Evolutionary conservation across 2,329 filamentous ascomycete genomes (phyloP).

Genomic region (Claviceps spartinae): DNA sequence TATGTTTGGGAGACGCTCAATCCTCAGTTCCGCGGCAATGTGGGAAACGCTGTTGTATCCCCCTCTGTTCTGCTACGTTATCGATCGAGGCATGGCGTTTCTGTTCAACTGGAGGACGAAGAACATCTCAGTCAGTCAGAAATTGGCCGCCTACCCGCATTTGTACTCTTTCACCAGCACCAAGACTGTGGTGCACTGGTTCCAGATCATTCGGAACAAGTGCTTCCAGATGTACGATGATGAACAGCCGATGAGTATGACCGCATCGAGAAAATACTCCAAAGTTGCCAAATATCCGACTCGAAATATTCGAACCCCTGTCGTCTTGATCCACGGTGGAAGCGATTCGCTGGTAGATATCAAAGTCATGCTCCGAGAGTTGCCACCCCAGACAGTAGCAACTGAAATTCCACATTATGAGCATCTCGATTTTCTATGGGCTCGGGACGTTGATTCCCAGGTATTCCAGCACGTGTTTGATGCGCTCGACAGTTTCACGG

Average conservation of each 20-base stretch:
- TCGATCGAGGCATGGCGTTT: conserved; percentile 69
- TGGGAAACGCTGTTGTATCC: conserved; percentile 96
- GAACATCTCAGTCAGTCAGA: conserved; percentile 79
- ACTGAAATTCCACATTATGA: conserved; percentile 87
- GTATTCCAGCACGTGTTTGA: conserved; percentile 90
- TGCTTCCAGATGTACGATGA: conserved; percentile 99
- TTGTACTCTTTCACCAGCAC: conserved; percentile 94
- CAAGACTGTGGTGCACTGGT: conserved; percentile 97
- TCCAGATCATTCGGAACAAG: conserved; percentile 94
- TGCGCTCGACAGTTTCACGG: conserved; percentile 61
- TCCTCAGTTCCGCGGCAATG: conserved; percentile 86
- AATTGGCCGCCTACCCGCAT: conserved; percentile 89
- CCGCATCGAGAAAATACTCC: conserved; percentile 68
- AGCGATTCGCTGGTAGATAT: conserved; percentile 92
- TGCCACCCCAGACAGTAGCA: conserved; percentile 72
- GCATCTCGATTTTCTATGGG: conserved; percentile 95
- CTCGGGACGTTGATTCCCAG: conserved; percentile 63
- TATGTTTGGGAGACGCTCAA: conserved; percentile 80
- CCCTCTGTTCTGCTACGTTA: conserved; percentile 77
- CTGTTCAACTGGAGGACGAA: conserved; percentile 80
- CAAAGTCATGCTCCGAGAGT: conserved; percentile 75
- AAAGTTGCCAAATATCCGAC: conserved; percentile 95
- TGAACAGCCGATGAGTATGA: conserved; percentile 62
- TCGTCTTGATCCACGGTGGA: conserved; percentile 86
- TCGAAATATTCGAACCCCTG: conserved; percentile 89